Evolutionary conservation across 108 stramenopile species (phyloP).

Genomic region (Cyclotella kingstonii): DNA sequence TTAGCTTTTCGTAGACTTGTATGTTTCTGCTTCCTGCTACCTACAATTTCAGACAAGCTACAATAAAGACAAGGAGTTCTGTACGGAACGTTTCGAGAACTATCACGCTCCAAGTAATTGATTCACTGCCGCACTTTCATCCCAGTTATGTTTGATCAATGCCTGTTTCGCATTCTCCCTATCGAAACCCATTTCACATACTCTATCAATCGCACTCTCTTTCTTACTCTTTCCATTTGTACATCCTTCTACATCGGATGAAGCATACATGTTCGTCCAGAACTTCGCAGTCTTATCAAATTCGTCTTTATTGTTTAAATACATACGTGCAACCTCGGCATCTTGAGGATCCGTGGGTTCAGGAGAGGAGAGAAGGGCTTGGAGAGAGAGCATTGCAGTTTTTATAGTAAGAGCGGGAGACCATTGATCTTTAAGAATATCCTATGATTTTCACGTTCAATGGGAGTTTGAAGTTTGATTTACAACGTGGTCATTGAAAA

Average conservation of each 20-base stretch:
- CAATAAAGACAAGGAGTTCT: no score
- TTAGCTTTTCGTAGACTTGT: no score
- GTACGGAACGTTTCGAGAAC: no score
- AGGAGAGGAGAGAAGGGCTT: slow-evolving; percentile 89
- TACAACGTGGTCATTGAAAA: neutral
- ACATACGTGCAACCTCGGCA: slow-evolving; percentile 94
- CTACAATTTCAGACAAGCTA: no score
- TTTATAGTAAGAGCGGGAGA: slow-evolving; percentile 97
- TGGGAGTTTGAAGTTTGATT: neutral
- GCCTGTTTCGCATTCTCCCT: slow-evolving; percentile 75
- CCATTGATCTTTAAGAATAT: slow-evolving; percentile 98
- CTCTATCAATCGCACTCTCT: slow-evolving; percentile 69
- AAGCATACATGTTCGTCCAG: slow-evolving; percentile 93
- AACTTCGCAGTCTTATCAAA: slow-evolving; percentile 89
- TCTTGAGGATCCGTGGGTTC: slow-evolving; percentile 96
- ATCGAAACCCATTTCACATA: slow-evolving; percentile 98
- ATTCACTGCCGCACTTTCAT: slow-evolving; percentile 91
- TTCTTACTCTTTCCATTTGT: slow-evolving; percentile 10
- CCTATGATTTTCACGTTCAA: slow-evolving; percentile 46
- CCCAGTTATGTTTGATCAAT: slow-evolving; percentile 84
- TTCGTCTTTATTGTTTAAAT: slow-evolving; percentile 65
- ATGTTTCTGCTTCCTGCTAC: no score
- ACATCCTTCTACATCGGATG: slow-evolving; percentile 37
- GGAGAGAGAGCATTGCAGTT: slow-evolving; percentile 89
- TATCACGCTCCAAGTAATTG: slow-evolving; percentile 68